Base-by-base conservation (phyloP, 768 basidiomycete species). In the Candolleomyces aberdarensis region DNA sequence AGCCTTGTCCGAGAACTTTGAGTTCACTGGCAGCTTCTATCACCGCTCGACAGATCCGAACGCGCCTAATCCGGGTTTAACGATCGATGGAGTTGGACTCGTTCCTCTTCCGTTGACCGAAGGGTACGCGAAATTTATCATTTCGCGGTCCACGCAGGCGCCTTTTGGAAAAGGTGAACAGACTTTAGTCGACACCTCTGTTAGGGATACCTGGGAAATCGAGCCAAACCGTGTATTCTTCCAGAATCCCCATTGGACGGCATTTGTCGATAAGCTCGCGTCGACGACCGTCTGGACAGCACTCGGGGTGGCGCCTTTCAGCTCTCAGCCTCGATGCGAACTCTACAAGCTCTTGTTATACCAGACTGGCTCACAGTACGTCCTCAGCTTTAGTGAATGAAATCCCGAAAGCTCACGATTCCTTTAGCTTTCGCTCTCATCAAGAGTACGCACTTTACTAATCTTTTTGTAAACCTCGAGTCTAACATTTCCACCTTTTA, bases 191-290 rank as follows among this genome's bases (percentile, higher is more conserved):
- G 26, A 26, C 61, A 80, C 70, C 41, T 64, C 70, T 1, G 80
- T 83, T 8, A 69, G 81, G 13, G 77, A 83, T 70, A 82, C 80
- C 3, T 84, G 80, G 80, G 80, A 83, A 63, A 78, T 84, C 48
- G 77, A 80, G 55, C 75, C 78, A 0, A 63, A 59, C 0, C 64
- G 69, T 51, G 68, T 84, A 5, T 65, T 65, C 6, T 81, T 83
- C 57, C 65, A 65, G 13, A 83, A 82, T 63, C 70, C 75, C 0
- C 70, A 66, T 11, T 84, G 82, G 82, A 44, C 58, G 1, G 39
- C 53, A 1, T 83, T 69, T 48, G 56, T 84, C n/a, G 58, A 70
- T 19, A 60, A 64, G 4, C 49, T 61, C 0, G 70, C 75, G 2
- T 65, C 76, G 2, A 47, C 55, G 7, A 65, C 71, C 15, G 74